phyloP scores from a whole-genome alignment of 169 alveolate genomes.

The Amoebophrya sp. region DNA sequence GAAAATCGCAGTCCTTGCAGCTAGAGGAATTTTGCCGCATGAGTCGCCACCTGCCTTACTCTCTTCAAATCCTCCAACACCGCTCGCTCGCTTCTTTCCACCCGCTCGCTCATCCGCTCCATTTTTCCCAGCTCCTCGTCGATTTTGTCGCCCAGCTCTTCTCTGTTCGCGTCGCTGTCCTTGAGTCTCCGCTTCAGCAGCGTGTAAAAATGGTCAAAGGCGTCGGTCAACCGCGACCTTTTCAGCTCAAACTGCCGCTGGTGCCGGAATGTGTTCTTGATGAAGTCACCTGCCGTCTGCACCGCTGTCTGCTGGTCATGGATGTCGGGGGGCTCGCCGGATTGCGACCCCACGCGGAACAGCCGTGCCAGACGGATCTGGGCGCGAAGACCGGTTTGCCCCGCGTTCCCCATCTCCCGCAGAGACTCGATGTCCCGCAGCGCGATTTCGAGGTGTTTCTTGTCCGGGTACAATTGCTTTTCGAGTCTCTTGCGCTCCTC shows the following conservation, averaged over 20 bases:
- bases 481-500: too few species aligned
- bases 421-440: too few species aligned
- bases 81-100: background rate
- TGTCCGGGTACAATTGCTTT: too few species aligned
- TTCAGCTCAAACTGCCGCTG: background rate
- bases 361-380: too few species aligned
- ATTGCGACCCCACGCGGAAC: too few species aligned
- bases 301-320: background rate
- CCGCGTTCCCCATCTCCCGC: too few species aligned
- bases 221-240: background rate
- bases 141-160: background rate
- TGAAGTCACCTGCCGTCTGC: background rate
- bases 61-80: background rate
- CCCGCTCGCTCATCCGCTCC: background rate
- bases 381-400: too few species aligned
- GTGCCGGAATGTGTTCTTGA: background rate
- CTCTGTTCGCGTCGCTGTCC: background rate
- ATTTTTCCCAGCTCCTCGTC: background rate
- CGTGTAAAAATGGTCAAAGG: background rate
- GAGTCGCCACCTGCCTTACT: background rate
- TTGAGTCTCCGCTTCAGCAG: background rate
- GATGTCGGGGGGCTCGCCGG: background rate
- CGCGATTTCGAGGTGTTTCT: too few species aligned
- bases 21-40: background rate
- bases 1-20: too few species aligned